Base-by-base conservation (phyloP, 768 basidiomycete genomes). In the Termitomyces sp. region DNA sequence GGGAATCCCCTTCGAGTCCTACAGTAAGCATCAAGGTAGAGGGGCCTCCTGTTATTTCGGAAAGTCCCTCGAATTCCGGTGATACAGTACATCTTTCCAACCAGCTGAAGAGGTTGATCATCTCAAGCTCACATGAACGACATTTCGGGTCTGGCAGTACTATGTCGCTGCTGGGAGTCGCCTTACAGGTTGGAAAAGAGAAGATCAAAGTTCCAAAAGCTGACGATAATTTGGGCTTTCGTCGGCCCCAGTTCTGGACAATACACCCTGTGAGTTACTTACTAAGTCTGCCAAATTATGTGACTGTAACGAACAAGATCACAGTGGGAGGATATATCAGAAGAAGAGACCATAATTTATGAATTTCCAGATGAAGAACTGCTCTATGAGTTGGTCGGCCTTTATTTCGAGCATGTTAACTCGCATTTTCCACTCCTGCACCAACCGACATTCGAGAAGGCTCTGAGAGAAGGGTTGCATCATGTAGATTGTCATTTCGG, bases 371-470 rank as follows among this genome's bases (percentile, higher is more conserved):
- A 81, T 2, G 64, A 66, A 3, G 80, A 83, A 54, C 74, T 94
- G 12, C 73, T 84, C 15, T 65, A 66, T 12, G 60, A 64, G 2
- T 76, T 94, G 34, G 72, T 91, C 52, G 72, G 80, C 15, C 71
- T 84, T 4, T 92, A 86, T 68, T 94, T 93, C 66, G 68, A 69
- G 0, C 66, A 79, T 42, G 59, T 81, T 54, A 86, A 91, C 61
- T 60, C 72, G 10, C 70, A 80, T 48, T 64, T 80, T 2, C 91
- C 91, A 0, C 71, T 93, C 5, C 72, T 95, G 4, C 92, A 93
- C 66, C 80, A 82, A 0, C 86, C 86, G 0, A 81, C 82, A 9
- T 92, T 93, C 64, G 76, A 85, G 59, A 73, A 74, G 17, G 77
- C 79, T 37, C 65, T 88, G 14, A 66, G 66, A 0, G 73, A 79